A percentile compares a stretch with the other conserved stretches of the same genome.
Conservation (phyloP, 2,329 filamentous ascomycete genomes). For the Colletotrichum sp. region DNA sequence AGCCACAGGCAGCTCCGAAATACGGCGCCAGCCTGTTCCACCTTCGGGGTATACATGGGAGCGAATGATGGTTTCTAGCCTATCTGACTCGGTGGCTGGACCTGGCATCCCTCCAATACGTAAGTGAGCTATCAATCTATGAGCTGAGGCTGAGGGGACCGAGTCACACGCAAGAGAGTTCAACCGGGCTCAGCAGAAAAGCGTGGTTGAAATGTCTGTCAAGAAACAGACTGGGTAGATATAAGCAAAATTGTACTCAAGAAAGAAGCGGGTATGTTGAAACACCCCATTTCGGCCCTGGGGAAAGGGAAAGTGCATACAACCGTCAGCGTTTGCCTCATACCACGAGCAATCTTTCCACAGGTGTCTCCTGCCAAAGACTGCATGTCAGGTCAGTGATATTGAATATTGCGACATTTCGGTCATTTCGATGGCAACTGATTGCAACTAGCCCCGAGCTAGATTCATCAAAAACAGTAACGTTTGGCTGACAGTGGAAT, state of each 20-base stretch:
- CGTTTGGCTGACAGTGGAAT: neutral
- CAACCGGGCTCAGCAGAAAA: neutral
- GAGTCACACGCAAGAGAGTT: neutral
- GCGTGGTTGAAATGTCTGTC: neutral
- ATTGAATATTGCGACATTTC: neutral
- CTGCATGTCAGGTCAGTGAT: neutral
- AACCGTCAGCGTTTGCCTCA: neutral
- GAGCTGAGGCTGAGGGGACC: neutral
- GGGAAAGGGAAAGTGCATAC: neutral
- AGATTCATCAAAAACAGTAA: neutral
- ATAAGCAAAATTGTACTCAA: neutral
- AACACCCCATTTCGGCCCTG: neutral
- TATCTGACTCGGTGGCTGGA: neutral
- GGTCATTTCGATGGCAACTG: neutral
- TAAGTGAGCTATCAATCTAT: neutral
- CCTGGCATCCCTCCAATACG: neutral
- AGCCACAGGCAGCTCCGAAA: constrained; percentile 60
- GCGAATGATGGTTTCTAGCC: neutral
- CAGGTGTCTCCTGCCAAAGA: neutral
- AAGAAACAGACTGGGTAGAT: neutral
- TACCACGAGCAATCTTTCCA: neutral
- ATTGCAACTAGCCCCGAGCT: neutral
- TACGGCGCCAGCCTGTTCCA: neutral
- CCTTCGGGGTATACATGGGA: neutral
- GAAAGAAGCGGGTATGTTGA: neutral